A percentile compares a stretch with the other conserved stretches of the same genome.
These are phyloP conservation scores for Rheum nobile DNA, from an alignment of 148 eudicot species.

Conservation along the genomic window DNA sequence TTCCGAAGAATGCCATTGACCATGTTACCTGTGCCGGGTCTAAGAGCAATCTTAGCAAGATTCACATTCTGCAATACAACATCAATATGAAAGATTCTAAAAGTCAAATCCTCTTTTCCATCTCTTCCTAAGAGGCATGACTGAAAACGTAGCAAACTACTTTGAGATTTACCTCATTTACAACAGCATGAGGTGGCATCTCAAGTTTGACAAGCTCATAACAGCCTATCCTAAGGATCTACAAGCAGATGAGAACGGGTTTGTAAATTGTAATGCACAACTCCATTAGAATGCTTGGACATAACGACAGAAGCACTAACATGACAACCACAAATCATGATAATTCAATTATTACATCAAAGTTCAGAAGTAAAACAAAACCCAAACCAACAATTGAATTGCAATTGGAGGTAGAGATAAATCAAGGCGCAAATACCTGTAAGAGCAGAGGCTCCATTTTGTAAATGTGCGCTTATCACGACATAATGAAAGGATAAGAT, in stretches of 20 bases:
- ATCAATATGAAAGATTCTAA: neutral
- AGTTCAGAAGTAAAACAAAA: neutral
- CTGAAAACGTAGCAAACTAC: neutral
- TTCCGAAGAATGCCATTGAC: conserved; percentile 92
- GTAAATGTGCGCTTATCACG: conserved; percentile 45
- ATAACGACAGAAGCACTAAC: neutral
- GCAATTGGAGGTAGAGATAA: neutral
- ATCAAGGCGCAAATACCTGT: conserved; percentile 41
- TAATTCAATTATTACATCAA: neutral
- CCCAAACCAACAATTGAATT: neutral
- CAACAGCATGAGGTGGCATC: conserved; percentile 93
- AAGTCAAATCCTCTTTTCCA: neutral
- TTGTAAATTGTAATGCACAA: neutral
- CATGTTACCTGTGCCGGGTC: conserved; percentile 98
- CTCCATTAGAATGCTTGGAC: neutral
- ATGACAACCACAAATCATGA: neutral
- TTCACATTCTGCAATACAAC: conserved; percentile 60
- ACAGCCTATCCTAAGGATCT: conserved; percentile 90
- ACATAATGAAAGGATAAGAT: conserved; percentile 63
- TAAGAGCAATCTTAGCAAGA: conserved; percentile 85
- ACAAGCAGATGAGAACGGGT: conserved; percentile 4
- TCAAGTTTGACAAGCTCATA: conserved; percentile 86
- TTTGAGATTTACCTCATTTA: conserved; percentile 56
- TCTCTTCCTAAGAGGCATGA: neutral
- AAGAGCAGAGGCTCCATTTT: conserved; percentile 86